Conservation (phyloP, 495 filamentous ascomycete genomes). For the Barbatosphaeria neglecta region DNA sequence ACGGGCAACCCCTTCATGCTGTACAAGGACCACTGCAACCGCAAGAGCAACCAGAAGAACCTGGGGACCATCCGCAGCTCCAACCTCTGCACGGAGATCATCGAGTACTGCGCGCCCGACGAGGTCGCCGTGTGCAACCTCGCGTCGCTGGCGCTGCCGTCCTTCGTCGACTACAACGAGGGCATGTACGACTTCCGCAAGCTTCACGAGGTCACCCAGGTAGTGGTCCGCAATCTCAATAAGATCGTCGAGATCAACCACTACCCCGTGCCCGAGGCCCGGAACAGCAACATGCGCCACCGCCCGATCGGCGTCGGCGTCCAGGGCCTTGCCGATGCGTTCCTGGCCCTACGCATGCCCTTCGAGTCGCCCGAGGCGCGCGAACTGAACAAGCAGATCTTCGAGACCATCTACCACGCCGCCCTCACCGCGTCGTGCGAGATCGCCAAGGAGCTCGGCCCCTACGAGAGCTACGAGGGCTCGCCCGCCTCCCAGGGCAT, state of each 20-base stretch:
- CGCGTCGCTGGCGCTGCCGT: slow-evolving; percentile 83
- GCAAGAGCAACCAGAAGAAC: slow-evolving; percentile 99
- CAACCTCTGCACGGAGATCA: slow-evolving; percentile 96
- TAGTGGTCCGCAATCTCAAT: slow-evolving; percentile 88
- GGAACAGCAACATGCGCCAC: slow-evolving; percentile 89
- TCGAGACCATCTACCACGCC: slow-evolving; percentile 98
- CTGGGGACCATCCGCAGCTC: slow-evolving; percentile 95
- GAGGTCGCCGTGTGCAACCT: slow-evolving; percentile 98
- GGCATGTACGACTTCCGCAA: slow-evolving; percentile 88
- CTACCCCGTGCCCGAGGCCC: slow-evolving; percentile 90
- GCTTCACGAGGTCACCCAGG: slow-evolving; percentile 82
- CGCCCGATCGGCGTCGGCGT: slow-evolving; percentile 92
- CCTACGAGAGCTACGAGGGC: slow-evolving; percentile 84
- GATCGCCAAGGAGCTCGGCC: slow-evolving; percentile 66
- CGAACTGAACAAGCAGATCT: slow-evolving; percentile 93
- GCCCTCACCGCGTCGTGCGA: slow-evolving; percentile 82
- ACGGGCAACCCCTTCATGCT: slow-evolving; percentile 99
- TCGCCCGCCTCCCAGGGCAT: slow-evolving; percentile 92
- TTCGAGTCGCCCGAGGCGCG: slow-evolving; percentile 93
- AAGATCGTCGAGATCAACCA: slow-evolving; percentile 95
- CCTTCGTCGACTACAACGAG: slow-evolving; percentile 71
- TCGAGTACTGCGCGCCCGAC: slow-evolving; percentile 93
- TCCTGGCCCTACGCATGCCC: slow-evolving; percentile 90
- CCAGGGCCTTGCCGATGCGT: slow-evolving; percentile 96
- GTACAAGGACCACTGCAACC: slow-evolving; percentile 97